Evolutionary conservation across 345 rosid genomes (phyloP).

Genomic region (Rhizophora mangle): DNA sequence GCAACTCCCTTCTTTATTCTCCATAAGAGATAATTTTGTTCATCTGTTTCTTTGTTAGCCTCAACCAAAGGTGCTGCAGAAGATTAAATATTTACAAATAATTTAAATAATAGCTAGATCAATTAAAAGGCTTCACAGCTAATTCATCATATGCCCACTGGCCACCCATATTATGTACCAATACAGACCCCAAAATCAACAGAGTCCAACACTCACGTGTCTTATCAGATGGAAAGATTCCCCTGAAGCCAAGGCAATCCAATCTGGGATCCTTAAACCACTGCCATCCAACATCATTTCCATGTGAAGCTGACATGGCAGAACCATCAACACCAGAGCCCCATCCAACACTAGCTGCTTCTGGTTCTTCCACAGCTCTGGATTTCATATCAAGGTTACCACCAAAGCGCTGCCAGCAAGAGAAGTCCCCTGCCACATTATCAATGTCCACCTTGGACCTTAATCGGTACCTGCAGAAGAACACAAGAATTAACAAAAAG

Average conservation of each 20-base stretch:
- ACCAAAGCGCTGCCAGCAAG: slow-evolving; percentile 84
- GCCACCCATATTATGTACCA: neutral
- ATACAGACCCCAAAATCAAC: neutral
- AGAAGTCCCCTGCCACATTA: slow-evolving; percentile 59
- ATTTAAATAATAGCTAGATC: slow-evolving; percentile 9
- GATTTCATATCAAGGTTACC: slow-evolving; percentile 35
- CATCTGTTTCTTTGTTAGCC: slow-evolving; percentile 73
- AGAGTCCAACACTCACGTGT: slow-evolving; percentile 47
- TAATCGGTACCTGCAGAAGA: slow-evolving; percentile 60
- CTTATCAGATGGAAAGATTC: slow-evolving; percentile 55
- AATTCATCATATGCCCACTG: neutral
- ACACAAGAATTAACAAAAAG: neutral
- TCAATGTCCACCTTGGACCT: slow-evolving; percentile 90
- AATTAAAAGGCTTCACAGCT: neutral
- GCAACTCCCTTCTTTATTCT: slow-evolving; percentile 85
- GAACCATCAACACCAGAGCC: slow-evolving; percentile 52
- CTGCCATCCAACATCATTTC: slow-evolving; percentile 59
- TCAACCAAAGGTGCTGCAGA: slow-evolving; percentile 82
- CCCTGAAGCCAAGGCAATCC: slow-evolving; percentile 74
- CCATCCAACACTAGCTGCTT: slow-evolving; percentile 68
- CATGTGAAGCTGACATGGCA: slow-evolving; percentile 54
- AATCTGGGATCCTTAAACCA: slow-evolving; percentile 93
- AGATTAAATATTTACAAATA: neutral
- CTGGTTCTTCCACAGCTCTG: slow-evolving; percentile 47
- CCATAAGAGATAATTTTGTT: slow-evolving; percentile 61